Conservation (phyloP, 345 rosid species). For the Melaleuca quinquenervia region DNA sequence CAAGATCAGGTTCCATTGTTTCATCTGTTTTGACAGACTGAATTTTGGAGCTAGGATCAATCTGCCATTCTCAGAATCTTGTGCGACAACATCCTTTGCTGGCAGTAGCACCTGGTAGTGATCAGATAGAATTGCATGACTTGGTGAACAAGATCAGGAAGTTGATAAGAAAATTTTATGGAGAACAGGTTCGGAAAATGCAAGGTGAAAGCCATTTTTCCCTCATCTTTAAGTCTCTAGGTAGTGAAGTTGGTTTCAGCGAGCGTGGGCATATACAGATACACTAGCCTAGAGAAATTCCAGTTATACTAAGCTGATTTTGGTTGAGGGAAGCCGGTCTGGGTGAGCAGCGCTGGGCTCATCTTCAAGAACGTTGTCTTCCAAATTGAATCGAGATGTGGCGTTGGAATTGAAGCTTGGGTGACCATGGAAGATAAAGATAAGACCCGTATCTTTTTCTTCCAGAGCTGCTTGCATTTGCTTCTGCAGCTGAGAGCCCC, state of each 20-base stretch:
- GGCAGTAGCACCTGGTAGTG: not conserved
- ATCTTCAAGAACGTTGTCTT: not conserved
- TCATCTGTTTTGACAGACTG: not conserved
- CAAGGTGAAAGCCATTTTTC: not conserved
- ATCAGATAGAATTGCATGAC: not conserved
- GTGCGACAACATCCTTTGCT: conserved; percentile 12
- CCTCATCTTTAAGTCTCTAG: not conserved
- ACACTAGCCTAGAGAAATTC: conserved; percentile 13
- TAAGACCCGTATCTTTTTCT: not conserved
- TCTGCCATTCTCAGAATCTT: conserved; percentile 7
- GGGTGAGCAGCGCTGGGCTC: conserved; percentile 2
- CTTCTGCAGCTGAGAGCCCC: conserved; percentile 3
- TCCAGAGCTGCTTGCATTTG: conserved; percentile 2
- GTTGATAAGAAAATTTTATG: not conserved
- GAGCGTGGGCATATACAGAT: not conserved
- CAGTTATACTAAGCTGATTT: conserved; percentile 16
- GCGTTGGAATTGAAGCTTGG: conserved; percentile 19
- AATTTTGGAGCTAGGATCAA: conserved; percentile 6
- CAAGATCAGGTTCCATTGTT: not conserved
- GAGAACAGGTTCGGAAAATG: conserved; percentile 4
- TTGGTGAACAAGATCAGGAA: conserved; percentile 1
- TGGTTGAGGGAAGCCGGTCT: conserved; percentile 18
- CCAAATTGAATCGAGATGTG: conserved; percentile 4
- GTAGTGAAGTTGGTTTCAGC: not conserved
- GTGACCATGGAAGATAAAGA: conserved; percentile 8